Base-by-base conservation (phyloP, 345 rosid species). In the Gossypioides kirkii region DNA sequence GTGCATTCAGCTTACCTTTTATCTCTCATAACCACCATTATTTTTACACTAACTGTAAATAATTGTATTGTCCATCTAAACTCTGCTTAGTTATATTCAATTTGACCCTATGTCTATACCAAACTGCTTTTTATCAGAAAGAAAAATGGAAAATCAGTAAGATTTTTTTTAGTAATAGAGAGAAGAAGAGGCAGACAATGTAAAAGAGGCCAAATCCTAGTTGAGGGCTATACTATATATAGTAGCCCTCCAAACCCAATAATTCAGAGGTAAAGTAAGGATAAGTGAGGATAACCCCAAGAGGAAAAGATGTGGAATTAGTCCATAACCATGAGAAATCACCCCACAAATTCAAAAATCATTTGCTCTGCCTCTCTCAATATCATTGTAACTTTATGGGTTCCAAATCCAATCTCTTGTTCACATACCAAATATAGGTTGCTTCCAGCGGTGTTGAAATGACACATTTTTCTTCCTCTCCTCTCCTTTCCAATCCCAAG, bases 361-460 rank as follows among this genome's bases (percentile, higher is more conserved):
- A 12, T 16, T 14, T 53, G 23, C 16, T 67, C 71, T 67, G 38
- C 38, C 38, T 32, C 7, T 5, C 38, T 32, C 38, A 32, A 32
- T 0, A 32, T 32, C 38, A 32, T 32, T 32, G 4, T 0, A 32
- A 32, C 38, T 45, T 46, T 47, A 13, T 46, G 54, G 60, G 20
- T n/a, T 53, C 56, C 56, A n/a, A 53, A 12, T 32, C 38, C 38
- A 32, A 32, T 32, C 7, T 1, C 38, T 32, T 32, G 38, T 32
- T 32, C 38, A 32, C 45, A 8, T 61, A 32, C 43, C 43, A 28
- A 28, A 26, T 17, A 7, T 36, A 32, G 50, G 69, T 64, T 16
- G 71, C 56, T 67, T 47, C 72, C 72, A 50, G 59, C 59, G 16
- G 59, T 68, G 26, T 50, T 49, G 72, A 68, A 68, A 50, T 26